Evolutionary conservation across 768 basidiomycete genomes (phyloP).

Genomic region (Pluteus cervinus): DNA sequence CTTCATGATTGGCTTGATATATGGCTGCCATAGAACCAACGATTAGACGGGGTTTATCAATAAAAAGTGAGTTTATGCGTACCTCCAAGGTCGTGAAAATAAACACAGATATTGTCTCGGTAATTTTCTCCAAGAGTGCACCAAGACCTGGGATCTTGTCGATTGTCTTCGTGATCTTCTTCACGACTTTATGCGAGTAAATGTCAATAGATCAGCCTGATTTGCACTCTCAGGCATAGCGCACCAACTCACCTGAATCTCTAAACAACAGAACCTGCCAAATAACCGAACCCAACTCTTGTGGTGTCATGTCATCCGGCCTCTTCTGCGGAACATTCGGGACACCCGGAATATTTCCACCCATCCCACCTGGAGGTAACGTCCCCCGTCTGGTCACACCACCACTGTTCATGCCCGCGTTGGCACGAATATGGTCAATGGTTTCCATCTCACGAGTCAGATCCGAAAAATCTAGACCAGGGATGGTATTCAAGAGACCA

Average conservation of each 20-base stretch:
- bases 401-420: no score
- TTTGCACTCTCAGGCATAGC: not conserved
- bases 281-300: slow-evolving; percentile 76
- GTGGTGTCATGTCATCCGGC: slow-evolving; percentile 81
- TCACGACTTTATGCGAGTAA: slow-evolving; percentile 40
- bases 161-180: slow-evolving; percentile 73
- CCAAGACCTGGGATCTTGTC: slow-evolving; percentile 83
- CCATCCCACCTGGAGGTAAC: no score
- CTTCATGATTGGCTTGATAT: slow-evolving; percentile 73
- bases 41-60: not conserved
- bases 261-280: slow-evolving; percentile 87
- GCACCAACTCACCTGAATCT: slow-evolving; percentile 53
- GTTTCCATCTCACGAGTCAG: slow-evolving; percentile 72
- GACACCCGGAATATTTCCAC: no score
- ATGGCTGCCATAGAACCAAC: slow-evolving; percentile 42
- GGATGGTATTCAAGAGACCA: slow-evolving; percentile 54
- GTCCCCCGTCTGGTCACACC: no score
- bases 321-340: no score
- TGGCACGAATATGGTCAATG: slow-evolving; percentile 63
- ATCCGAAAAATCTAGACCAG: slow-evolving; percentile 54
- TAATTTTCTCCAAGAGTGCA: slow-evolving; percentile 71
- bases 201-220: not conserved
- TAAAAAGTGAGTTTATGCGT: no score
- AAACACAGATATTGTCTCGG: slow-evolving; percentile 72
- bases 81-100: slow-evolving; percentile 83